Conservation (phyloP, 2,329 filamentous ascomycete species). For the Parascedosporium putredinis region DNA sequence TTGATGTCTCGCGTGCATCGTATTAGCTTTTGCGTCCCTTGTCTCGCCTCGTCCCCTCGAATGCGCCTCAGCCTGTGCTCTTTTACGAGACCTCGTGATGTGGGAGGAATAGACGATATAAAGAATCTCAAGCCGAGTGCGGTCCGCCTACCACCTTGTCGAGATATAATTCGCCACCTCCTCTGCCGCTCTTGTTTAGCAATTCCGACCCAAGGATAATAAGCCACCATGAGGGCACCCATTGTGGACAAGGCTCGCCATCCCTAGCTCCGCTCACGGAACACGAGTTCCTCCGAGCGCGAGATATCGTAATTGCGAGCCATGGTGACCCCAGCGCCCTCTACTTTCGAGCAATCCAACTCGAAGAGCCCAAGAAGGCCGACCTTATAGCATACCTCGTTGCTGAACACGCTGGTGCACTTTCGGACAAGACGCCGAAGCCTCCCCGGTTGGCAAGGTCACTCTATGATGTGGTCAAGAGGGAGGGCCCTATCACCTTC, state of each 20-base stretch:
- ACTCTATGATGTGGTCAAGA: conserved; percentile 26
- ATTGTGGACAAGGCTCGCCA: conserved; percentile 15
- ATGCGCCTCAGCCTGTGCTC: background rate
- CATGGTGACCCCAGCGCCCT: conserved; percentile 17
- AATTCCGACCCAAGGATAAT: background rate
- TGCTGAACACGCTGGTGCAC: conserved; percentile 44
- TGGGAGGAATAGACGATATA: background rate
- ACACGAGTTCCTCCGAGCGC: conserved; percentile 37
- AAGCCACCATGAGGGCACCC: conserved; percentile 7
- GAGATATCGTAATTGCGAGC: conserved; percentile 26
- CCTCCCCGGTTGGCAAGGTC: conserved; percentile 36
- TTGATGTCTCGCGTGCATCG: background rate
- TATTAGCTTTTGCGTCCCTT: background rate
- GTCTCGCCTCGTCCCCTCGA: background rate
- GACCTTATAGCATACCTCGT: conserved; percentile 45
- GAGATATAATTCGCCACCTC: background rate
- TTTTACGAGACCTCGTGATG: background rate
- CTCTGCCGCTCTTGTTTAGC: background rate
- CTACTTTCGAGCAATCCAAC: conserved; percentile 48
- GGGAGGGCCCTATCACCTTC: background rate
- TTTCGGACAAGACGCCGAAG: conserved; percentile 30
- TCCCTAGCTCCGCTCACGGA: conserved; percentile 39
- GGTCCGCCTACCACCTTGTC: background rate
- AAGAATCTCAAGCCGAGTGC: background rate
- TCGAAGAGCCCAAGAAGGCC: conserved; percentile 51